phyloP scores from a whole-genome alignment of 192 early-diverging fungal species.

The Coemansia sp. region DNA sequence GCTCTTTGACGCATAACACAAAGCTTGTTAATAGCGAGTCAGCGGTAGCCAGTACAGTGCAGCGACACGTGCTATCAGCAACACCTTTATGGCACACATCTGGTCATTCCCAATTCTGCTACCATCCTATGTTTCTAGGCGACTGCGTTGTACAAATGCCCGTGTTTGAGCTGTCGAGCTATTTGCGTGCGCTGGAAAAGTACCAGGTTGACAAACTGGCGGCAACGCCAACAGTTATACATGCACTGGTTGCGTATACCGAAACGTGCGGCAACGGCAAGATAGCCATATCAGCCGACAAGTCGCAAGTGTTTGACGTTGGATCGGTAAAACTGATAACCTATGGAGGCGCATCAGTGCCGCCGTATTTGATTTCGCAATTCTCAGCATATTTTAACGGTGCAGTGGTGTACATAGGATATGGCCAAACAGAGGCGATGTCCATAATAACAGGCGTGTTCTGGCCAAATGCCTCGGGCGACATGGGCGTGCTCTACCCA shows the following conservation, averaged over 20 bases:
- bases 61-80: slow-evolving; percentile 11
- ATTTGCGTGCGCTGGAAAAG: slow-evolving; percentile 26
- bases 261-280: slow-evolving; percentile 1
- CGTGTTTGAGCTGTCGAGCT: slow-evolving; percentile 4
- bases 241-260: slow-evolving; percentile 12
- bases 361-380: slow-evolving; percentile 2
- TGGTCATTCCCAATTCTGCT: slow-evolving; percentile 36
- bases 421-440: slow-evolving; percentile 36
- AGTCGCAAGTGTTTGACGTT: slow-evolving; percentile 11
- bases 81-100: slow-evolving; percentile 25
- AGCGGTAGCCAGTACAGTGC: neutral
- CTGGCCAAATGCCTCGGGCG: slow-evolving; percentile 16
- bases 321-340: slow-evolving; percentile 18
- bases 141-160: slow-evolving; percentile 30
- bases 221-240: slow-evolving; percentile 16
- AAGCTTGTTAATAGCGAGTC: too few species aligned
- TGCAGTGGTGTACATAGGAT: slow-evolving; percentile 11
- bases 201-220: slow-evolving; percentile 17
- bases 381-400: slow-evolving; percentile 21
- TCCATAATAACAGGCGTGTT: slow-evolving; percentile 21
- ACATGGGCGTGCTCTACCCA: slow-evolving; percentile 35
- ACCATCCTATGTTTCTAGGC: slow-evolving; percentile 28
- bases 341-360: slow-evolving; percentile 36
- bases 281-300: neutral
- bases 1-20: slow-evolving; percentile 1